A percentile compares a stretch with the other conserved stretches of the same genome.
These are phyloP conservation scores for Phytophthora megakarya DNA, from an alignment of 352 stramenopile genomes.

Conservation along the genomic window DNA sequence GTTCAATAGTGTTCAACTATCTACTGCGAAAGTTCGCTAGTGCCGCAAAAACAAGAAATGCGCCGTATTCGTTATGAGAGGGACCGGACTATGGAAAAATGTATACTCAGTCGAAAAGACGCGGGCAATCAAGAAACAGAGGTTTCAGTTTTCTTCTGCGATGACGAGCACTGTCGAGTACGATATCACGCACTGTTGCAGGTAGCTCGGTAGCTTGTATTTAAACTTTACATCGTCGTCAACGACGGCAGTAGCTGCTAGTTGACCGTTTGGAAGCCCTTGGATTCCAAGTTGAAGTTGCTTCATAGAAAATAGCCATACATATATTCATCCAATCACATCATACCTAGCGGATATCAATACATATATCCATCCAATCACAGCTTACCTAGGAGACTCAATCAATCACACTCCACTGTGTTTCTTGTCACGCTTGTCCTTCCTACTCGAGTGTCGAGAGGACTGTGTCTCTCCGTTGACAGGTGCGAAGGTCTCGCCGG, in stretches of 20 bases:
- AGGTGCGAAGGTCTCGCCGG: conserved; percentile 29
- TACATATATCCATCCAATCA: conserved; percentile 23
- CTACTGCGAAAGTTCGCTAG: conserved; percentile 11
- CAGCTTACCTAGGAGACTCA: neutral
- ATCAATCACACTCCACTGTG: too few species aligned
- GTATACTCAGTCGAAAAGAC: neutral
- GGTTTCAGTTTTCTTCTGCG: neutral
- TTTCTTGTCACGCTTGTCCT: conserved; percentile 4
- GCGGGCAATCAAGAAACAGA: neutral
- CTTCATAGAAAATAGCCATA: conserved; percentile 7
- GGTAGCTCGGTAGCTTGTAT: neutral
- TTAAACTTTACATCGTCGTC: neutral
- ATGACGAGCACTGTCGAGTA: neutral
- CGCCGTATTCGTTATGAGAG: conserved; percentile 7
- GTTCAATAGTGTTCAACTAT: neutral
- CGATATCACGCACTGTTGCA: neutral
- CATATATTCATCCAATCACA: conserved; percentile 23
- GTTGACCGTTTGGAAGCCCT: conserved; percentile 1
- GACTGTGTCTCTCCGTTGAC: neutral
- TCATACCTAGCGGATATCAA: neutral
- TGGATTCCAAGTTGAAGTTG: conserved; percentile 23
- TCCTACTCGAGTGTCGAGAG: conserved; percentile 4
- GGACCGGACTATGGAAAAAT: neutral
- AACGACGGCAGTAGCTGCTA: neutral
- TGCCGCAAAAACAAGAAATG: conserved; percentile 19